Base-by-base conservation (phyloP, 345 rosid species). In the Syzygium aromaticum region DNA sequence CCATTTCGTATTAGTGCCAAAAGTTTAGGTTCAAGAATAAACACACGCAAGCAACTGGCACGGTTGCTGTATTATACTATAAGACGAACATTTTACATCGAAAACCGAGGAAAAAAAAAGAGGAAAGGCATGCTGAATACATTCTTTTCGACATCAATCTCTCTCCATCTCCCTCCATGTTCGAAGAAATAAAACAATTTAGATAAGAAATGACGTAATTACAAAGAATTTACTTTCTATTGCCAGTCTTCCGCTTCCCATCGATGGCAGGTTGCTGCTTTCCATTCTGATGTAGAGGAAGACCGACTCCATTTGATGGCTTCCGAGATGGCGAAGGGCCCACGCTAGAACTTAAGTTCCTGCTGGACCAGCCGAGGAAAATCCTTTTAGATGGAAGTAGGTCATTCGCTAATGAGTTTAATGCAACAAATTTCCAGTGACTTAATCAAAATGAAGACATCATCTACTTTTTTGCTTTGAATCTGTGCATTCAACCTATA, bases 241-340 rank as follows among this genome's bases (percentile, higher is more conserved):
- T 92, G 56, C 88, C 92, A 86, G 92, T 89, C 88, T 92, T 95
- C 86, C 96, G 93, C 88, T 94, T 97, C 88, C 93, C 95, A 54
- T 93, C 96, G 6, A 38, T 38, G 51, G 91, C 93, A 40, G 91
- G 87, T 43, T 94, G 84, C 87, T 92, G 96, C 93, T 94, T 94
- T 88, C 91, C 94, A 73, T 83, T 91, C 86, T 93, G 93, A 33
- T 89, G 93, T 15, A 88, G 51, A 28, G 91, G 89, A 23, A 85
- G 84, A 67, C 94, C 94, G 64, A 53, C 89, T 40, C 94, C 96
- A 84, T 91, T 93, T 77, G 89, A 51, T 83, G 91, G 89, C 90
- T 96, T 95, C 83, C 94, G 90, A 61, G 97, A 93, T 8, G 95
- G 95, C 17, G 94, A 96, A 90, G 98, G 95, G n/a, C 94, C 95